Percentiles rank a stretch among this genome's conserved stretches.
phyloP scores from a whole-genome alignment of 768 basidiomycete species.

The Mycena pura region DNA sequence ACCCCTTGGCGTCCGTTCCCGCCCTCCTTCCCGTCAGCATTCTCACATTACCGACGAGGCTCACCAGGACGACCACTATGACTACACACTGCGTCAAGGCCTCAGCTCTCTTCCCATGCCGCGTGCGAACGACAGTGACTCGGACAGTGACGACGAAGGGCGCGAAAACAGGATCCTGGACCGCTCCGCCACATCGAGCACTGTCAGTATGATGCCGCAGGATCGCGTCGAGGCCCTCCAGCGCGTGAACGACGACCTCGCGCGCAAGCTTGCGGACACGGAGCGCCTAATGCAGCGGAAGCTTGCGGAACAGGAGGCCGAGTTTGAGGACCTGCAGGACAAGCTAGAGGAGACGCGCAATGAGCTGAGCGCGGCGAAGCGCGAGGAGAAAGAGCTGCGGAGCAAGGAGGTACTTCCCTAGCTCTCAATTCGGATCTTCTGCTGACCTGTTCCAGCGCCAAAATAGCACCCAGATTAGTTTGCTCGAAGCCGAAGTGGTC shows the following conservation, averaged over 20 bases:
- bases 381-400: constrained; percentile 92
- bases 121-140: constrained; percentile 48
- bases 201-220: constrained; percentile 71
- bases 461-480: constrained; percentile 68
- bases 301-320: constrained; percentile 79
- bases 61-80: constrained; percentile 40
- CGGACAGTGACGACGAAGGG: constrained; percentile 63
- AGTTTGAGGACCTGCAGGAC: constrained; percentile 80
- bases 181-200: constrained; percentile 47
- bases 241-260: constrained; percentile 76
- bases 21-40: constrained; percentile 66
- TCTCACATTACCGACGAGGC: constrained; percentile 31
- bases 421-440: not conserved
- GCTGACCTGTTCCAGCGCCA: constrained; percentile 52
- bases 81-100: constrained; percentile 43
- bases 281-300: constrained; percentile 72
- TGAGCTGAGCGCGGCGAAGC: constrained; percentile 80
- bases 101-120: constrained; percentile 67
- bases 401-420: constrained; percentile 72
- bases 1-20: constrained; percentile 46
- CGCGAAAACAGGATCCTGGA: constrained; percentile 64
- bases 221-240: constrained; percentile 78
- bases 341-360: constrained; percentile 78
- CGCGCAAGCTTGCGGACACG: constrained; percentile 74
- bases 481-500: constrained; percentile 79